Conservation (phyloP, 495 filamentous ascomycete species). For the Friedmanniomyces endolithicus region DNA sequence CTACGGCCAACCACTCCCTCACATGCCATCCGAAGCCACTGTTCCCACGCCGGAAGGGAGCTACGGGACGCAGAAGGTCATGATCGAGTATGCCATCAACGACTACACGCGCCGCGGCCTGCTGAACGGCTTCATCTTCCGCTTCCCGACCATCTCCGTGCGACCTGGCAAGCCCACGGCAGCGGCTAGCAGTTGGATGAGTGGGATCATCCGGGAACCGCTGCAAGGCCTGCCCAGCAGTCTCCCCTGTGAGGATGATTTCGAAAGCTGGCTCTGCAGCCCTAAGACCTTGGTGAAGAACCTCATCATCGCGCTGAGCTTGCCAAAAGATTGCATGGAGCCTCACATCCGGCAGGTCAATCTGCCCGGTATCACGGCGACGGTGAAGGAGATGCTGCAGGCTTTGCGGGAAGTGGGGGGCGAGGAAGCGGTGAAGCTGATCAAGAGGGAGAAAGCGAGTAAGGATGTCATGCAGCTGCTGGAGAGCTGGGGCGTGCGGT, state of each 20-base stretch:
- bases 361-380: conserved; percentile 60
- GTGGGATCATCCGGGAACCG: conserved; percentile 59
- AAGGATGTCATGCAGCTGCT: conserved; percentile 51
- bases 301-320: conserved; percentile 47
- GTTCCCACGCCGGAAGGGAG: conserved; percentile 54
- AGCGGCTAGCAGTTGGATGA: conserved; percentile 64
- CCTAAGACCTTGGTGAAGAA: conserved; percentile 59
- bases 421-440: conserved; percentile 48
- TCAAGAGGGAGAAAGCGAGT: conserved; percentile 46
- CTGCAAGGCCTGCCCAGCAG: conserved; percentile 51
- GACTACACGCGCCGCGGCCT: conserved; percentile 61
- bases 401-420: conserved; percentile 58
- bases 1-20: conserved; percentile 43
- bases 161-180: conserved; percentile 60
- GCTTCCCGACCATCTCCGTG: conserved; percentile 65
- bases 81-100: conserved; percentile 60
- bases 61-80: conserved; percentile 71
- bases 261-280: conserved; percentile 54
- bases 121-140: conserved; percentile 47
- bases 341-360: conserved; percentile 51
- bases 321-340: conserved; percentile 43
- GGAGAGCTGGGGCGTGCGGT: conserved; percentile 58
- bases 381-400: conserved; percentile 62
- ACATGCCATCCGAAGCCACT: conserved; percentile 38
- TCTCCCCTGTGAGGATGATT: conserved; percentile 44